Evolutionary conservation across 768 basidiomycete species (phyloP), one percentile per base, ranked within the genome.

Genomic region (Psilocybe cyanescens): DNA sequence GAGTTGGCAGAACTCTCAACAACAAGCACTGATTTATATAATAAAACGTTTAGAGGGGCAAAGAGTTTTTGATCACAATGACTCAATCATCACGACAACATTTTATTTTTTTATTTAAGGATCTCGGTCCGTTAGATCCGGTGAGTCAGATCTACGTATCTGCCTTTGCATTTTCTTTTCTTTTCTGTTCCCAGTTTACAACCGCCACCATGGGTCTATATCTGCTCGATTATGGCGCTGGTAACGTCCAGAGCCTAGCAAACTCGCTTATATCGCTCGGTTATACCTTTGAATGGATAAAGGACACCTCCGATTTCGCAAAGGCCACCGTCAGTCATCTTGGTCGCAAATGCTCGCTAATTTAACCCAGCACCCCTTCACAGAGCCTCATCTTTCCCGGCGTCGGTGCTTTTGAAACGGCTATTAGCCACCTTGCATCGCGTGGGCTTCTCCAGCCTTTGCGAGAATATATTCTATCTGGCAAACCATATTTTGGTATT

Each of bases 381-480:
- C 67, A 99, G 97, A 90, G 86, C 75, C 88, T 99, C 72, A 83
- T 99, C 67, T 99, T 99, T 75, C 97, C 97, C 50, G 97, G 97
- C 6, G 97, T 99, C 49, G 97, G 97, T 16, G 87, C 94, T 2
- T 99, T 98, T 71, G 89, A 90, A 53, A 88, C 90, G 17, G 97
- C 97, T 9, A 89, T 97, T 66, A 81, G 83, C 52, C 88, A 91
- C 59, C 86, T 99, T 54, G 75, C 78, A 14, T 74, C 82, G 16
- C 87, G 87, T 62, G 93, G 91, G 19, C 84, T 96, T 60, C 82
- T 91, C 37, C 85, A 91, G 64, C 95, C 94, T 28, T 81, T 99
- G 59, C 84, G 83, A 63, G 76, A 83, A 54, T 99, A 98, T 74
- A 88, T 99, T 68, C 75, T 77, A 14, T 93, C 93, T 9, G 97